phyloP scores from a whole-genome alignment of 371 early-diverging fungal genomes.

The Circinella umbellata region DNA sequence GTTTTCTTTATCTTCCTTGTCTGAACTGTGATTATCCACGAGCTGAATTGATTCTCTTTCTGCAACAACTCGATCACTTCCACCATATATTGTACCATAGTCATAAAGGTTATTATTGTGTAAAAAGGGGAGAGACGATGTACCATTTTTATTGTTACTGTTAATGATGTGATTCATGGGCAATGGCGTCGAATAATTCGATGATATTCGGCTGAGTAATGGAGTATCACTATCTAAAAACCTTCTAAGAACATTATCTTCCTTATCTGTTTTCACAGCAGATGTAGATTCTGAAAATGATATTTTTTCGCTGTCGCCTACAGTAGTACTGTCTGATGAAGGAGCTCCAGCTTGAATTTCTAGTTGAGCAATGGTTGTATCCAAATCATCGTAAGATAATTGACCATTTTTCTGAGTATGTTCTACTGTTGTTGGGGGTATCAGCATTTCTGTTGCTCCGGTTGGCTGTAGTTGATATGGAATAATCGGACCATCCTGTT shows the following conservation, averaged over 20 bases:
- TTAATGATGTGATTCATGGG: conserved; percentile 26
- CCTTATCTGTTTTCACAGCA: conserved; percentile 14
- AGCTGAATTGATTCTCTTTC: conserved; percentile 64
- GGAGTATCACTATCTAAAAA: conserved; percentile 45
- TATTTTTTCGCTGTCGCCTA: conserved; percentile 1
- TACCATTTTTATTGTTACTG: neutral
- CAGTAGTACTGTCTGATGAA: neutral
- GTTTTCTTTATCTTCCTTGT: conserved; percentile 51
- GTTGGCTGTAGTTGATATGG: conserved; percentile 47
- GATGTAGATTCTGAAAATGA: conserved; percentile 20
- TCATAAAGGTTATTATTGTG: neutral
- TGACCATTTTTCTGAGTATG: conserved; percentile 29
- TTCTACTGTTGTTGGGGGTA: conserved; percentile 45
- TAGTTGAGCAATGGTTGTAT: conserved; percentile 45
- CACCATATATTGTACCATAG: conserved; percentile 21
- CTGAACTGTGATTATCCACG: conserved; percentile 52
- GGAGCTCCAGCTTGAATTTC: conserved; percentile 32
- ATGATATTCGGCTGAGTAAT: conserved; percentile 38
- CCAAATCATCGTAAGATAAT: conserved; percentile 40
- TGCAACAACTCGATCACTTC: conserved; percentile 43
- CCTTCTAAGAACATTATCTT: conserved; percentile 33
- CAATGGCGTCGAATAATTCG: conserved; percentile 44
- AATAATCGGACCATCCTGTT: conserved; percentile 29
- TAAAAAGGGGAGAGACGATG: neutral
- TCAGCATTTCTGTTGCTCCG: conserved; percentile 50